Base-by-base conservation (phyloP, 2,329 filamentous ascomycete genomes). In the Microdochium trichocladiopsis region DNA sequence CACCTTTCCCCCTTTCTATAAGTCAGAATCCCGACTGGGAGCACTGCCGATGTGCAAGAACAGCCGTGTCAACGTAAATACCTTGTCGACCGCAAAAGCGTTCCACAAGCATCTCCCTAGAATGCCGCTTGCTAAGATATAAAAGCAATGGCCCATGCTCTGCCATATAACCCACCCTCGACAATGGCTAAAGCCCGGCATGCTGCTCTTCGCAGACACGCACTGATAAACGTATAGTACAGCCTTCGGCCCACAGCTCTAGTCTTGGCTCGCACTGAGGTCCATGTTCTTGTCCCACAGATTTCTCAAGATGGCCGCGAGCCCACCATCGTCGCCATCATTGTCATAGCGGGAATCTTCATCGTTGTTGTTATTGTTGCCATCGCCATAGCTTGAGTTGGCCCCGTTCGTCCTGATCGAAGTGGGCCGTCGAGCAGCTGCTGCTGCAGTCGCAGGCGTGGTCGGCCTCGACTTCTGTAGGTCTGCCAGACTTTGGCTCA, bases 251-350 rank as follows among this genome's bases (percentile, higher is more conserved):
- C 28, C 14, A 8, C 28, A 31, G 14, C 8, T 57, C 65, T 69
- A 75, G 37, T 75, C 72, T 66, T 76, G 72, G 60, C 80, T 83
- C 25, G 76, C 75, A 59, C 78, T 78, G 53, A 83, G 66, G 59
- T 83, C 79, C 64, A 75, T 69, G 49, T 73, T 78, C 71, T 80
- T 84, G 47, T 85, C 81, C 82, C 82, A 86, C 49, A 86, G 64
- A 56, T 78, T 79, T 52, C 81, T 71, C 51, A 86, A 66, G 45
- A 84, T 59, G 4, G 75, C 69, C 1, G 74, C 67, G 1, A 79
- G 76, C 10, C 72, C 74, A 49, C 79, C 75, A 49, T 79, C 75
- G 24, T 75, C 71, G 2, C 67, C 69, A n/a, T 76, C 75, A 0
- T 73, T 72, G 2, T 76, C 78, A 52, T 78, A 80, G 1, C 79